phyloP scores from a whole-genome alignment of 768 basidiomycete genomes.

The Russula lepida region DNA sequence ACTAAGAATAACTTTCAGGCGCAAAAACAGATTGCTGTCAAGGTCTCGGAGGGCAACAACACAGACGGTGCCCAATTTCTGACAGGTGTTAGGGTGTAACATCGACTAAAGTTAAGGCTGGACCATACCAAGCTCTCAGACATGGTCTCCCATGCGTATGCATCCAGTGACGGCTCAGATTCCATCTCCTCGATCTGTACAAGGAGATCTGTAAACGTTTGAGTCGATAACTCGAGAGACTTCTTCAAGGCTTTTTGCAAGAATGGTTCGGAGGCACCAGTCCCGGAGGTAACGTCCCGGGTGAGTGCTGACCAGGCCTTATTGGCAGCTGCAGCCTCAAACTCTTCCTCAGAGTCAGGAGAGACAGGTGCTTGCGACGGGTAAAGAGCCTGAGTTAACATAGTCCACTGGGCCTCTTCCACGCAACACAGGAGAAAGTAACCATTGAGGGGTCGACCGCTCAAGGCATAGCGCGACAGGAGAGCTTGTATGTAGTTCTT shows the following conservation, averaged over 20 bases:
- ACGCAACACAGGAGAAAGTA: constrained; percentile 89
- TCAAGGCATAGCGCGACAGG: constrained; percentile 63
- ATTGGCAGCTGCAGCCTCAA: constrained; percentile 78
- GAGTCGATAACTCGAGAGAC: constrained; percentile 54
- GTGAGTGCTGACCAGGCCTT: constrained; percentile 69
- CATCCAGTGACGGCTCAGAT: constrained; percentile 66
- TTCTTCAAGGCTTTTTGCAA: constrained; percentile 31
- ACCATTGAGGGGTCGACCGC: constrained; percentile 73
- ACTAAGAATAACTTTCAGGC: constrained; percentile 67
- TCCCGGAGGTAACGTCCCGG: constrained; percentile 39
- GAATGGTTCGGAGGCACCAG: constrained; percentile 31
- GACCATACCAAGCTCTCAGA: constrained; percentile 72
- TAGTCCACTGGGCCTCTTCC: constrained; percentile 77
- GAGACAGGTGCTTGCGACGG: constrained; percentile 23
- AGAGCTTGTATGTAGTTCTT: constrained; percentile 59
- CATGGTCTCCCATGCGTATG: constrained; percentile 91
- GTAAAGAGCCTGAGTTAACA: constrained; percentile 62
- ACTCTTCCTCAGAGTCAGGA: constrained; percentile 26
- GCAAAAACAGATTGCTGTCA: constrained; percentile 58
- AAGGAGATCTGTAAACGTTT: constrained; percentile 70
- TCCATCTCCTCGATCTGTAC: constrained; percentile 80
- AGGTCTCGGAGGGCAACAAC: constrained; percentile 62
- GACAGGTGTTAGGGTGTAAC: neutral
- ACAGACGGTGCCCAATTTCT: constrained; percentile 85
- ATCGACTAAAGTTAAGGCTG: neutral